Base-by-base conservation (phyloP, 345 rosid species). In the Brassica nigra region DNA sequence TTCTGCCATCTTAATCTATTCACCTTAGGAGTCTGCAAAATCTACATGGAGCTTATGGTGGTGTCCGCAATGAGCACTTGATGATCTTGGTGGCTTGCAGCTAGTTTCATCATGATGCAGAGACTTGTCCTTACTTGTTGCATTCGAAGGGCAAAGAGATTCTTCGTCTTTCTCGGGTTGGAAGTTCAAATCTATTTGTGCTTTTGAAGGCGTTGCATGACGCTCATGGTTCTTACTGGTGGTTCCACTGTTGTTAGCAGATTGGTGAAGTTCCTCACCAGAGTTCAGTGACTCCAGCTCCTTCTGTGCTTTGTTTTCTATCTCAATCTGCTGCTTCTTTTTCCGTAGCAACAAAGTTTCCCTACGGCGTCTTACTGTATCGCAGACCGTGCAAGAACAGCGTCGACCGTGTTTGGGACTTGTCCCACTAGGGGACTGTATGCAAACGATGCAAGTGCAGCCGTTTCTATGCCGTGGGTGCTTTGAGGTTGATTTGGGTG, bases 401-500 rank as follows among this genome's bases (percentile, higher is more conserved):
- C 89, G 44, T 78, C 71, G 92, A 80, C 90, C 87, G 86, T 95
- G 98, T 80, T 90, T 95, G 37, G 94, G 94, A 62, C 94, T 95
- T 77, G 79, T 81, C 66, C 99, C 98, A 72, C 99, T 93, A 34
- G 99, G 98, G 12, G 96, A 94, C 76, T 92, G 99, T 76, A 92
- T 87, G 85, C 98, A 95, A 52, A 95, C 92, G 61, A 93, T 95
- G 85, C 99, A 95, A 7, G 91, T 78, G 87, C 99, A 95, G 75
- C 93, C 99, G 58, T 81, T 90, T 86, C 89, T 90, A 79, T 93
- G 99, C 23, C 98, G 88, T 9, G 98, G 98, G 68, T 95, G 99
- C 86, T 88, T 95, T 28, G 97, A 89, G 62, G 97, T 90, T 76
- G 88, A 85, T 74, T 87, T 90, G 36, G 91, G 82, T 73, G 91